Evolutionary conservation across 208 protist genomes (phyloP).

Genomic region (Leptomonas seymouri): DNA sequence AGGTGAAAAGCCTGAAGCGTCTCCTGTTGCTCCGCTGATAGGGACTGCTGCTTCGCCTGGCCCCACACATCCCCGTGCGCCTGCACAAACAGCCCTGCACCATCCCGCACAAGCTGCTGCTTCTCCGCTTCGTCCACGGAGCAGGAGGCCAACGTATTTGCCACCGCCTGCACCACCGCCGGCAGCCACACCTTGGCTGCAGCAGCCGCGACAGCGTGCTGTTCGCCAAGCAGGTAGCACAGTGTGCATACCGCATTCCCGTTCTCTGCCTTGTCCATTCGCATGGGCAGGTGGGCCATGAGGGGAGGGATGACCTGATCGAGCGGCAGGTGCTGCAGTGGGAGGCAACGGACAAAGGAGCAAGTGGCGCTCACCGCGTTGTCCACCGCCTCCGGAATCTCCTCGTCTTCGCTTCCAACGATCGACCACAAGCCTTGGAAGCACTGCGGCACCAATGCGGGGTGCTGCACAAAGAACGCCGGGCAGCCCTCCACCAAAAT

Average conservation of each 20-base stretch:
- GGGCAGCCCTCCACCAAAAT: conserved; percentile 64
- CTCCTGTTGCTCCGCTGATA: conserved; percentile 41
- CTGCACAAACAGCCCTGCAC: conserved; percentile 35
- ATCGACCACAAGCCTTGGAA: conserved; percentile 46
- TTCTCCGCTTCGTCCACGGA: conserved; percentile 61
- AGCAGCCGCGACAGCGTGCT: conserved; percentile 27
- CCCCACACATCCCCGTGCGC: conserved; percentile 40
- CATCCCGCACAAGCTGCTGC: conserved; percentile 43
- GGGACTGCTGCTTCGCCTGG: conserved; percentile 26
- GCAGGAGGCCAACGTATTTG: conserved; percentile 43
- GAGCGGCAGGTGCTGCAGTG: conserved; percentile 30
- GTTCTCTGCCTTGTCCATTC: conserved; percentile 81
- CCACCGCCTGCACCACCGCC: conserved; percentile 42
- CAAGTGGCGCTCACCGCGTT: conserved; percentile 88
- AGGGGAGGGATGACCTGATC: conserved; percentile 52
- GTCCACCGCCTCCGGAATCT: conserved; percentile 79
- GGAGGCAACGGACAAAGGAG: conserved; percentile 65
- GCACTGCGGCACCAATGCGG: conserved; percentile 31
- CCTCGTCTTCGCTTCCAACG: conserved; percentile 39
- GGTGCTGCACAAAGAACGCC: conserved; percentile 27
- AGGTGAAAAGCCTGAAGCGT: conserved; percentile 38
- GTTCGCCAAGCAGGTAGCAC: conserved; percentile 40
- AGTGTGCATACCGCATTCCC: conserved; percentile 60
- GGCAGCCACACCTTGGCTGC: conserved; percentile 37
- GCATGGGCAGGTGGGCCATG: conserved; percentile 71